These are phyloP conservation scores for Russula sp. DNA, from an alignment of 768 basidiomycete genomes.

Conservation along the genomic window DNA sequence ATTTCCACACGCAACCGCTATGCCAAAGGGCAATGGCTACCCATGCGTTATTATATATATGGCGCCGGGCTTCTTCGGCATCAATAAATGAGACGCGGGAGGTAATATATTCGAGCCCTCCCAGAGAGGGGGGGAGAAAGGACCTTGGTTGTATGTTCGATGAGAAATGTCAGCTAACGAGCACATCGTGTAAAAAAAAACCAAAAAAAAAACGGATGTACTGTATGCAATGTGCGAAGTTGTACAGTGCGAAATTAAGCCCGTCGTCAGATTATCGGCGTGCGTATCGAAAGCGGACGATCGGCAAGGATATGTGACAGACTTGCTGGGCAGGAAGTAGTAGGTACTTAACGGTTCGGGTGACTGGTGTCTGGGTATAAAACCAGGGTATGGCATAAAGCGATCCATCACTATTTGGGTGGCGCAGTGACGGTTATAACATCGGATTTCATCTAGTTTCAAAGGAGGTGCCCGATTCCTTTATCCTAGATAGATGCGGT, in stretches of 20 bases:
- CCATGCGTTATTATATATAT: too few relatives aligned
- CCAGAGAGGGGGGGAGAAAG: too few relatives aligned
- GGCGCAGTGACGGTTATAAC: not conserved
- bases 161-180: not conserved
- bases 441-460: constrained; percentile 2
- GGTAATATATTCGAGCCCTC: not conserved
- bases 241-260: not conserved
- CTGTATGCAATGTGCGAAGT: not conserved
- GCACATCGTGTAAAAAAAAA: not conserved
- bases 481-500: constrained; percentile 1
- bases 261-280: not conserved
- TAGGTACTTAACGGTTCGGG: not conserved
- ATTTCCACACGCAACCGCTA: too few relatives aligned
- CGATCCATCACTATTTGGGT: not conserved
- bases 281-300: not conserved
- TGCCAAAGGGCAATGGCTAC: too few relatives aligned
- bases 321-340: not conserved
- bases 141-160: too few relatives aligned
- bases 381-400: not conserved
- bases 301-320: not conserved
- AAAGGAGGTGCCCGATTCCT: constrained; percentile 7
- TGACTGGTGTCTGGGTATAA: constrained; percentile 8
- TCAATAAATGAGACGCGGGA: not conserved
- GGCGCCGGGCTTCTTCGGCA: not conserved
- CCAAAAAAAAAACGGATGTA: not conserved